Conservation (phyloP, 106 monocot genomes). For the Cymbidium sinense region DNA sequence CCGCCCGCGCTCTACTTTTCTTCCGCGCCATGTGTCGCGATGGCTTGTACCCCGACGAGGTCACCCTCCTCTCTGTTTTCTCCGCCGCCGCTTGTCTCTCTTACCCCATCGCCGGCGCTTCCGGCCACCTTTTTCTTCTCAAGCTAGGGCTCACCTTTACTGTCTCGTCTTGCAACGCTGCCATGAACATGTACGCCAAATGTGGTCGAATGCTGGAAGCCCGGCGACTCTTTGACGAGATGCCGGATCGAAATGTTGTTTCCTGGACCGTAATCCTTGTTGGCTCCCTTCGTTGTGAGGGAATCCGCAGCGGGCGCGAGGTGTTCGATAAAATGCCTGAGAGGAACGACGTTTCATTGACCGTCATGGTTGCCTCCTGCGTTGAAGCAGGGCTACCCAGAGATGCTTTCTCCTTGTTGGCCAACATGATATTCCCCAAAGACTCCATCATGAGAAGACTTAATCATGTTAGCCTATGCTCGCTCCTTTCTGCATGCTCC, state of each 20-base stretch:
- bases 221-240: constrained; percentile 39
- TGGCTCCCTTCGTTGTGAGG: constrained; percentile 39
- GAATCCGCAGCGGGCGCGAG: constrained; percentile 25
- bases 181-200: constrained; percentile 43
- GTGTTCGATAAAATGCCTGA: constrained; percentile 49
- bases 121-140: constrained; percentile 33
- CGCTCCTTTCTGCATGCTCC: constrained; percentile 52
- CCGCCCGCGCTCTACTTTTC: constrained; percentile 17
- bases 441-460: constrained; percentile 8
- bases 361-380: constrained; percentile 43
- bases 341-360: constrained; percentile 50
- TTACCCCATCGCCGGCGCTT: constrained; percentile 18
- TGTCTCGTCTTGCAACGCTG: constrained; percentile 26
- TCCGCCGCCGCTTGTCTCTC: constrained; percentile 30
- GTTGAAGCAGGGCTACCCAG: constrained; percentile 39
- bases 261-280: constrained; percentile 54
- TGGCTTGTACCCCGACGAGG: constrained; percentile 26
- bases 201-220: constrained; percentile 45
- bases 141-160: constrained; percentile 35
- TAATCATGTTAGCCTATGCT: constrained; percentile 40
- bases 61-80: constrained; percentile 41
- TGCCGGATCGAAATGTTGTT: constrained; percentile 25
- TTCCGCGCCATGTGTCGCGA: constrained; percentile 42
- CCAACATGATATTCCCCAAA: constrained; percentile 17
- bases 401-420: constrained; percentile 37